A percentile compares a stretch with the other conserved stretches of the same genome.
These are phyloP conservation scores for Ceratorhiza oryzae-sativae DNA, from an alignment of 1,284 basidiomycete species.

Conservation along the genomic window DNA sequence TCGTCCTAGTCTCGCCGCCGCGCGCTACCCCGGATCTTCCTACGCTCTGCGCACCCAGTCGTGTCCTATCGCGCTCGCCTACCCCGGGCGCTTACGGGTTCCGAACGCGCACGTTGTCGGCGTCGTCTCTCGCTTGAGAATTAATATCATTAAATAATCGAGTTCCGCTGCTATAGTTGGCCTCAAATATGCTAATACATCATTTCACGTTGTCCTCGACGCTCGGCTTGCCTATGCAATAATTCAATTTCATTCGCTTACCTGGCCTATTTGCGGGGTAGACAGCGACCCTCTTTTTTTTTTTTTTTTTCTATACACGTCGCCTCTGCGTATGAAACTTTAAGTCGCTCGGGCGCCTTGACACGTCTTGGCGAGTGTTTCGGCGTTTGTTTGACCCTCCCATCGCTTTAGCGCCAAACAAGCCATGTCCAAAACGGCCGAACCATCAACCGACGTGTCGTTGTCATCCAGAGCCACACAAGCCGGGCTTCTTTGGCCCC, in stretches of 20 bases:
- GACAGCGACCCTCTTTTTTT: background rate
- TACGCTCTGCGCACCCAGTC: background rate
- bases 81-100: conserved; percentile 18
- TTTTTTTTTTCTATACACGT: no score
- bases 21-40: background rate
- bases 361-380: background rate
- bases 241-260: background rate
- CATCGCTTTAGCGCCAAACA: background rate
- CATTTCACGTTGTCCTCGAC: background rate
- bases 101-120: background rate
- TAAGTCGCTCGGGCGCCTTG: background rate
- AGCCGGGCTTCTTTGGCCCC: background rate
- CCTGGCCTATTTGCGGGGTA: background rate
- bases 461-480: background rate
- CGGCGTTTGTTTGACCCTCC: conserved; percentile 1
- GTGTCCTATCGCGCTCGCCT: background rate
- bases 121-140: background rate
- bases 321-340: background rate
- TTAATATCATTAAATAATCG: background rate
- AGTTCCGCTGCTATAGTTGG: background rate
- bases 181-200: background rate
- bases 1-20: background rate
- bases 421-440: background rate
- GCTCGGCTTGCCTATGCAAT: background rate
- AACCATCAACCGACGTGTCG: background rate